These are phyloP conservation scores for Linderniella brevidens DNA, from an alignment of 257 asterid genomes.

Conservation along the genomic window DNA sequence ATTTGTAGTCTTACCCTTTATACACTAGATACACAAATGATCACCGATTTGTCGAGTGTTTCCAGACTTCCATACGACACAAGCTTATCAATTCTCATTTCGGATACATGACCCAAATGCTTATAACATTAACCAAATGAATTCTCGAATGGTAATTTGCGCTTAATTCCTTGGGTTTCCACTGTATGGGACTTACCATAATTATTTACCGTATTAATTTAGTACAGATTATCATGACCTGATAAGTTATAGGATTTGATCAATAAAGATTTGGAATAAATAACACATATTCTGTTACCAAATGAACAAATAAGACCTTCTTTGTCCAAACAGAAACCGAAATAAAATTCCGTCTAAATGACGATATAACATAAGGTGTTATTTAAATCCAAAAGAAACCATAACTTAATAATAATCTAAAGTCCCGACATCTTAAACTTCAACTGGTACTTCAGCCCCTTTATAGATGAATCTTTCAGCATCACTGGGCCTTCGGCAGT, in stretches of 20 bases:
- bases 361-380: slow-evolving; percentile 4
- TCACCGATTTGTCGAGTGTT: background rate
- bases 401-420: background rate
- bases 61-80: background rate
- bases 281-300: background rate
- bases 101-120: background rate
- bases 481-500: slow-evolving; percentile 1
- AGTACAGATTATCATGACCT: background rate
- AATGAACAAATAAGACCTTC: slow-evolving; percentile 5
- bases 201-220: background rate
- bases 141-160: no score
- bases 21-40: slow-evolving; percentile 3
- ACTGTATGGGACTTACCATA: background rate
- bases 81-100: no score
- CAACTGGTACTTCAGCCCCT: background rate
- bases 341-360: slow-evolving; percentile 1
- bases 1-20: slow-evolving; percentile 9
- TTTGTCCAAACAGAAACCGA: slow-evolving; percentile 3
- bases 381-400: background rate
- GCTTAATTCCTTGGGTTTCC: background rate
- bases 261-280: background rate
- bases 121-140: background rate
- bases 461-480: slow-evolving; percentile 6
- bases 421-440: background rate
- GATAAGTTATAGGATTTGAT: background rate